These are phyloP conservation scores for Zymoseptoria ardabiliae DNA, from an alignment of 2,329 filamentous ascomycete species.

Conservation along the genomic window DNA sequence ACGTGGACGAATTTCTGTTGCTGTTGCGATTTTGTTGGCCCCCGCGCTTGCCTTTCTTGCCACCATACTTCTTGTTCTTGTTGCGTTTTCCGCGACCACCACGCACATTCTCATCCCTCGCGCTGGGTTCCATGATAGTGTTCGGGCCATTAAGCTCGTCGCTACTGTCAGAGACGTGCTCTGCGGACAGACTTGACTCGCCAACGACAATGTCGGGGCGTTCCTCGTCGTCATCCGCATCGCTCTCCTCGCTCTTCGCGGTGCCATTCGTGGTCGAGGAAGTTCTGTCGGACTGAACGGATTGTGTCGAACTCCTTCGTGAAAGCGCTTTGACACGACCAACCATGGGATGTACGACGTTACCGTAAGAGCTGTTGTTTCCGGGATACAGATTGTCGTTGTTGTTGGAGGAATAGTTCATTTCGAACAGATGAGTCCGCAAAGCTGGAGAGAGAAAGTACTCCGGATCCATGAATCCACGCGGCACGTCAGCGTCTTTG, in stretches of 20 bases:
- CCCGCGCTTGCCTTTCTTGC: conserved; percentile 16
- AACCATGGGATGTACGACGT: conserved; percentile 20
- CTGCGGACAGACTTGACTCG: conserved; percentile 5
- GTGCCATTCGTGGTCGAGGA: conserved; percentile 7
- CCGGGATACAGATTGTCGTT: conserved; percentile 54
- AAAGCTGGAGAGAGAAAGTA: conserved; percentile 51
- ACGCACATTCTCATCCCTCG: conserved; percentile 1
- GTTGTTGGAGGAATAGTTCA: conserved; percentile 57
- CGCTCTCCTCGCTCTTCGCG: conserved; percentile 4
- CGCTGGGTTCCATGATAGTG: conserved; percentile 11
- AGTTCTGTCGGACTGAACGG: conserved; percentile 20
- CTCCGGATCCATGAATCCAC: conserved; percentile 23
- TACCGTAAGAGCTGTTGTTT: conserved; percentile 29
- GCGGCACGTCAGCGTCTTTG: conserved; percentile 16
- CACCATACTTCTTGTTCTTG: conserved; percentile 14
- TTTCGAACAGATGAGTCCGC: conserved; percentile 63
- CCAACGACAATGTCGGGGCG: conserved; percentile 23
- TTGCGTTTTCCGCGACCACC: conserved; percentile 13
- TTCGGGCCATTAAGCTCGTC: conserved; percentile 10
- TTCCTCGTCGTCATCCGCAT: conserved; percentile 19
- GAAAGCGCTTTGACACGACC: conserved; percentile 22
- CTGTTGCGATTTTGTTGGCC: conserved; percentile 3
- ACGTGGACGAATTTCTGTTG: not conserved
- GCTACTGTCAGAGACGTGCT: conserved; percentile 12
- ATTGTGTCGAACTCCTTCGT: conserved; percentile 21